Conservation (phyloP, 371 early-diverging fungal genomes). For the Massospora cicadina region DNA sequence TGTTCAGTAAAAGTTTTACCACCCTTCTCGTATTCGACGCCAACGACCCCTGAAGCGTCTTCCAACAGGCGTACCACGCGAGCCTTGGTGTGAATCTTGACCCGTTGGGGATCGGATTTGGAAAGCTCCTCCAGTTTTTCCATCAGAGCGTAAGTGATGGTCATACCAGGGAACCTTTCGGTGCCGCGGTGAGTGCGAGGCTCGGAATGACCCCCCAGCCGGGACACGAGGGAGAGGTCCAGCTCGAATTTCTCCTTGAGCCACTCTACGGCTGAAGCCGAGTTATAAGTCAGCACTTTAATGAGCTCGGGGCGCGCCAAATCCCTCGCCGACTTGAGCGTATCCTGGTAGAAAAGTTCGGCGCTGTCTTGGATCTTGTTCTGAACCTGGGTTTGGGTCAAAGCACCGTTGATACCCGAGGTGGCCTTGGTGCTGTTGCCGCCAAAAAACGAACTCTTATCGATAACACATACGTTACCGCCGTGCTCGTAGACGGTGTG, state of each 20-base stretch:
- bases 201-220: slow-evolving; percentile 73
- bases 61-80: slow-evolving; percentile 41
- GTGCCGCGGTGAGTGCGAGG: slow-evolving; percentile 92
- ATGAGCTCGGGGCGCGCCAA: slow-evolving; percentile 67
- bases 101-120: slow-evolving; percentile 44
- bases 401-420: slow-evolving; percentile 90
- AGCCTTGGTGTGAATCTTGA: slow-evolving; percentile 60
- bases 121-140: slow-evolving; percentile 62
- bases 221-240: slow-evolving; percentile 72
- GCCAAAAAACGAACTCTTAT: slow-evolving; percentile 80
- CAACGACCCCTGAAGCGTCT: slow-evolving; percentile 41
- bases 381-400: slow-evolving; percentile 58
- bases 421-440: slow-evolving; percentile 94
- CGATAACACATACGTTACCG: slow-evolving; percentile 65
- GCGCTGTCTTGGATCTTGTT: slow-evolving; percentile 55
- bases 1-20: slow-evolving; percentile 31
- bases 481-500: slow-evolving; percentile 74
- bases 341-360: slow-evolving; percentile 75
- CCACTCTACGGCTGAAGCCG: slow-evolving; percentile 83
- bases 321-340: slow-evolving; percentile 72
- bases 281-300: slow-evolving; percentile 66
- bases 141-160: slow-evolving; percentile 86
- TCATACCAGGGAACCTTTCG: slow-evolving; percentile 89
- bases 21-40: slow-evolving; percentile 61
- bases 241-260: slow-evolving; percentile 73